Evolutionary conservation across 2,329 filamentous ascomycete genomes (phyloP).

Genomic region (Colletotrichum aenigma): DNA sequence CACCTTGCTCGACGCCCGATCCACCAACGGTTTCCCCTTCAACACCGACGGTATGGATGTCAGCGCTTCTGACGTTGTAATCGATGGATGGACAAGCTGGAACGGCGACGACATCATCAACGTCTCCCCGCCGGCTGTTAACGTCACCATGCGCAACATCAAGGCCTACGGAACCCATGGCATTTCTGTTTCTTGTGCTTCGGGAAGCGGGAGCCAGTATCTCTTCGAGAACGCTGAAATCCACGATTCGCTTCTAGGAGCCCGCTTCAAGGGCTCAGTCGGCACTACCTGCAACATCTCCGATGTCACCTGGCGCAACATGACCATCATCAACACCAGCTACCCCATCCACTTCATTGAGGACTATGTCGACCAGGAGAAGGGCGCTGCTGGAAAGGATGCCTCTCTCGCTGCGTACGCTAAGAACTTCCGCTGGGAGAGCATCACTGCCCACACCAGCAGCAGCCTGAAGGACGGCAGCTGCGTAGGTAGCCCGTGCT

Average conservation of each 20-base stretch:
- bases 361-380: conserved; percentile 11
- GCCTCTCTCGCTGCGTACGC: neutral
- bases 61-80: neutral
- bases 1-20: neutral
- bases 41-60: conserved; percentile 8
- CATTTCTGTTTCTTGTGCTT: neutral
- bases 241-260: neutral
- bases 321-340: neutral
- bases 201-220: neutral
- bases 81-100: neutral
- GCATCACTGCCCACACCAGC: neutral
- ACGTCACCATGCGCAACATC: conserved; percentile 9
- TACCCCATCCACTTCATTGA: conserved; percentile 12
- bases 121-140: neutral
- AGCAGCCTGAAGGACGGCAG: neutral
- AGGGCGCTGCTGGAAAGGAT: neutral
- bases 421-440: conserved; percentile 3
- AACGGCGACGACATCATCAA: conserved; percentile 13
- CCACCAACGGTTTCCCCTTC: neutral
- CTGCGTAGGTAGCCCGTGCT: neutral
- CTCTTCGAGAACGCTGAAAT: conserved; percentile 3
- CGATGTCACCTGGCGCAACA: conserved; percentile 2
- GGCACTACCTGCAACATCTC: conserved; percentile 3
- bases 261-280: conserved; percentile 7
- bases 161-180: conserved; percentile 1